Evolutionary conservation across 805 yeast species (phyloP).

Genomic region (Metschnikowia peoriensis): DNA sequence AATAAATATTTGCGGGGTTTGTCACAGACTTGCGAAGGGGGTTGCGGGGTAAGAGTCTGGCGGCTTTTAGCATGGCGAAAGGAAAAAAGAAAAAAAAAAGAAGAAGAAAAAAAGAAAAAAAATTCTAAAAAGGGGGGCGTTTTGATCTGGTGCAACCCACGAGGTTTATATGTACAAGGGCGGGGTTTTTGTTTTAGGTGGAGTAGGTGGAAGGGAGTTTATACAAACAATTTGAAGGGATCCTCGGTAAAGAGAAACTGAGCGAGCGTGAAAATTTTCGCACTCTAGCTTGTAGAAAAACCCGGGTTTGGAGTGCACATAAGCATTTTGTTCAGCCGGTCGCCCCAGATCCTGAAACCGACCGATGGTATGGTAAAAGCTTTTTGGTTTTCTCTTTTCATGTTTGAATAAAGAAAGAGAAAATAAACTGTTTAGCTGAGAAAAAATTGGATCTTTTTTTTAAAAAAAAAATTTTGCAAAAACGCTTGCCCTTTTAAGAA

Average conservation of each 20-base stretch:
- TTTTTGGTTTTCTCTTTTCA: too few species aligned
- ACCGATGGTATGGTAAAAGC: too few species aligned
- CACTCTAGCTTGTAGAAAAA: neutral
- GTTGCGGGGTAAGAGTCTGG: conserved; percentile 4
- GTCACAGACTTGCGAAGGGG: neutral
- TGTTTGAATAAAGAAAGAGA: too few species aligned
- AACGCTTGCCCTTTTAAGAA: too few species aligned
- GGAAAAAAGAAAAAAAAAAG: neutral
- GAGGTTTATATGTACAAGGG: conserved; percentile 4
- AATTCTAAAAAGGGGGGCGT: neutral
- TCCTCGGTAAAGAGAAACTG: conserved; percentile 10
- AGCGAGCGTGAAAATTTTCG: conserved; percentile 15
- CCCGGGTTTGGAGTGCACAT: neutral
- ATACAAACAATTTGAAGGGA: neutral
- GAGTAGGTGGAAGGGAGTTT: neutral
- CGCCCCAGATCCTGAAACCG: too few species aligned
- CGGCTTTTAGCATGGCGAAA: conserved; percentile 13
- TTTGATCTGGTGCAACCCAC: neutral
- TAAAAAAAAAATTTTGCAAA: too few species aligned
- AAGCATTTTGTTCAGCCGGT: too few species aligned
- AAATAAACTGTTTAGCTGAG: too few species aligned
- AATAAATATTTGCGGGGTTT: neutral
- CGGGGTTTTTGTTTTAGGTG: neutral
- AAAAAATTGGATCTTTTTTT: too few species aligned
- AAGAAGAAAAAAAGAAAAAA: neutral